These are phyloP conservation scores for Leccinum olivaceopallidum DNA, from an alignment of 768 basidiomycete genomes.

Conservation along the genomic window DNA sequence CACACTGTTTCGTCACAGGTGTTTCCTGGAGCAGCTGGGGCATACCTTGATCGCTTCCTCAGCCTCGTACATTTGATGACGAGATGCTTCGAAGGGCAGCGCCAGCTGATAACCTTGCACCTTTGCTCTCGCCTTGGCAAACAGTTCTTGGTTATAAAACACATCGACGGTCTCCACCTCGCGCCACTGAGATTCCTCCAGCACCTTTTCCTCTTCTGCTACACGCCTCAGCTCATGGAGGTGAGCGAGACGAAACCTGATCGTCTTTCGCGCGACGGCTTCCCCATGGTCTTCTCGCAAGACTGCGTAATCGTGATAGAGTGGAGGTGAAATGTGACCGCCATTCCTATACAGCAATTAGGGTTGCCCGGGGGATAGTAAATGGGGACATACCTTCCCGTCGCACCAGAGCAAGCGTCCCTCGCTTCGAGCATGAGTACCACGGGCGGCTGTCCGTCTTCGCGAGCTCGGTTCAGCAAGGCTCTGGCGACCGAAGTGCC, in stretches of 20 bases:
- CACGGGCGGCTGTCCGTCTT: constrained; percentile 31
- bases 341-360: constrained; percentile 51
- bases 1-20: background rate
- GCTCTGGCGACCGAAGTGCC: constrained; percentile 61
- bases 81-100: constrained; percentile 47
- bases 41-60: constrained; percentile 34
- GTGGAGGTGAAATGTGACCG: constrained; percentile 61
- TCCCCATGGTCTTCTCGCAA: constrained; percentile 49
- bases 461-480: constrained; percentile 41
- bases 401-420: constrained; percentile 73
- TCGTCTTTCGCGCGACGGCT: constrained; percentile 48
- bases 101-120: constrained; percentile 49
- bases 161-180: constrained; percentile 60
- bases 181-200: constrained; percentile 56
- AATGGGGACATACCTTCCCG: constrained; percentile 57
- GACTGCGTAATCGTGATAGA: constrained; percentile 57
- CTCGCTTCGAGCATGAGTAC: constrained; percentile 83
- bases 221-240: constrained; percentile 46
- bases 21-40: background rate
- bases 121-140: constrained; percentile 40
- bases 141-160: constrained; percentile 45
- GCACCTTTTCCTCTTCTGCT: constrained; percentile 53
- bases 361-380: background rate
- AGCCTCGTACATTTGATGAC: constrained; percentile 34
- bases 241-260: constrained; percentile 64